Evolutionary conservation across 73 alveolate species (phyloP).

Genomic region (Urostyla sp.): DNA sequence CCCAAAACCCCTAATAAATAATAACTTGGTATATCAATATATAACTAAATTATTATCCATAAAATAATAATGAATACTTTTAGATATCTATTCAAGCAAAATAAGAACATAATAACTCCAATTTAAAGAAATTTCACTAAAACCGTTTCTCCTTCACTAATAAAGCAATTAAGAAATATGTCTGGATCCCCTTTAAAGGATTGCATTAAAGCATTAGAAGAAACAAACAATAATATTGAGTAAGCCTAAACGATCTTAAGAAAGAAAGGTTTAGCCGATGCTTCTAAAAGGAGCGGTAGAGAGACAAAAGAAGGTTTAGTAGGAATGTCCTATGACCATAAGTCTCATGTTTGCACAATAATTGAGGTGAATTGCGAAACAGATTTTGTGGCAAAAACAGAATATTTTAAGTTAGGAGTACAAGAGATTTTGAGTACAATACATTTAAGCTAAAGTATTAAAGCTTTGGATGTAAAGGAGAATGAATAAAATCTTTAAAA

Average conservation of each 20-base stretch:
- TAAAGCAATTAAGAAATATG: slow-evolving; percentile 68
- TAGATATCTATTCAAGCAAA: no score
- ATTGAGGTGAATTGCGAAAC: slow-evolving; percentile 78
- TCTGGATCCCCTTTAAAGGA: slow-evolving; percentile 75
- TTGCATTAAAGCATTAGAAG: slow-evolving; percentile 74
- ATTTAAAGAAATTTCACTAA: neutral
- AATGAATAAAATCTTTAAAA: neutral
- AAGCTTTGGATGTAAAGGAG: neutral
- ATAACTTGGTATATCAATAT: no score
- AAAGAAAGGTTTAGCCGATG: slow-evolving; percentile 69
- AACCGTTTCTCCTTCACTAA: slow-evolving; percentile 43
- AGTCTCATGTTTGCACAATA: slow-evolving; percentile 44
- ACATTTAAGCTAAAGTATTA: neutral
- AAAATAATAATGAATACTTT: no score
- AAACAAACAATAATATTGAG: slow-evolving; percentile 64
- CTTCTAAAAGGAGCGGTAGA: slow-evolving; percentile 60
- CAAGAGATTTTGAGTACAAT: slow-evolving; percentile 40
- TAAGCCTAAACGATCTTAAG: slow-evolving; percentile 72
- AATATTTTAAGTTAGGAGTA: slow-evolving; percentile 54
- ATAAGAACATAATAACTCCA: no score
- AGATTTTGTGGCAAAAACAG: slow-evolving; percentile 79
- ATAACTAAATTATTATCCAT: no score
- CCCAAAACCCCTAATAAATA: no score
- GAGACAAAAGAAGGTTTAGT: slow-evolving; percentile 67
- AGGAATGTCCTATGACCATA: slow-evolving; percentile 32